phyloP scores from a whole-genome alignment of 208 protist species.

The Jaenimonas drosophilae region DNA sequence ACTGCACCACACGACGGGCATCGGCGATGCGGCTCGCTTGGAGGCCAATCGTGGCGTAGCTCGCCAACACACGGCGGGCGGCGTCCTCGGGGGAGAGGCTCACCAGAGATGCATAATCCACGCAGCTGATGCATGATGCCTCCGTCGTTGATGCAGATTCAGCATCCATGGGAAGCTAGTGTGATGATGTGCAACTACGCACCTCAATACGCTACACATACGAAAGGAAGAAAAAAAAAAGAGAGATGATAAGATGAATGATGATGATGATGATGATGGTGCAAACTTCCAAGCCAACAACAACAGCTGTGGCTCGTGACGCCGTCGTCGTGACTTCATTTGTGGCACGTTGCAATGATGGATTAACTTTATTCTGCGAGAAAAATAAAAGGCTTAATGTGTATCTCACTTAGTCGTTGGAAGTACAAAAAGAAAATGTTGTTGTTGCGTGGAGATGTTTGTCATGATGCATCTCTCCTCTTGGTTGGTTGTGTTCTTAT shows the following conservation, averaged over 20 bases:
- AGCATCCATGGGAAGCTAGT: no score
- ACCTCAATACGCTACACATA: no score
- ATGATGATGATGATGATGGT: not conserved
- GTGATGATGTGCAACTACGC: no score
- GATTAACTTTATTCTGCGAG: not conserved
- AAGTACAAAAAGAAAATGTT: conserved; percentile 4
- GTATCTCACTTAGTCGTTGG: conserved; percentile 5
- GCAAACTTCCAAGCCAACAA: no score
- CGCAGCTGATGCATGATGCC: conserved; percentile 7
- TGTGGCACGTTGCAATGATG: no score
- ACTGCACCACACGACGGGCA: conserved; percentile 52
- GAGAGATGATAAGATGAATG: not conserved
- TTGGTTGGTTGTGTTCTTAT: no score
- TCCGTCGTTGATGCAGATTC: not conserved
- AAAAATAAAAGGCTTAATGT: not conserved
- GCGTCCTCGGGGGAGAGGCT: conserved; percentile 34
- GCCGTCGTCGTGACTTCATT: no score
- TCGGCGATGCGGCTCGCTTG: conserved; percentile 73
- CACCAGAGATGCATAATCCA: conserved; percentile 53
- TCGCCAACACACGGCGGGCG: conserved; percentile 26
- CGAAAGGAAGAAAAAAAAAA: not conserved
- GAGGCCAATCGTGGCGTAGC: conserved; percentile 37
- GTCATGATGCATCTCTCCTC: no score
- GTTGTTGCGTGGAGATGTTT: no score
- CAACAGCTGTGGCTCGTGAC: no score